Evolutionary conservation across 2,329 filamentous ascomycete genomes (phyloP), one percentile per base, ranked within the genome.

Genomic region (Sporothrix curviconia): DNA sequence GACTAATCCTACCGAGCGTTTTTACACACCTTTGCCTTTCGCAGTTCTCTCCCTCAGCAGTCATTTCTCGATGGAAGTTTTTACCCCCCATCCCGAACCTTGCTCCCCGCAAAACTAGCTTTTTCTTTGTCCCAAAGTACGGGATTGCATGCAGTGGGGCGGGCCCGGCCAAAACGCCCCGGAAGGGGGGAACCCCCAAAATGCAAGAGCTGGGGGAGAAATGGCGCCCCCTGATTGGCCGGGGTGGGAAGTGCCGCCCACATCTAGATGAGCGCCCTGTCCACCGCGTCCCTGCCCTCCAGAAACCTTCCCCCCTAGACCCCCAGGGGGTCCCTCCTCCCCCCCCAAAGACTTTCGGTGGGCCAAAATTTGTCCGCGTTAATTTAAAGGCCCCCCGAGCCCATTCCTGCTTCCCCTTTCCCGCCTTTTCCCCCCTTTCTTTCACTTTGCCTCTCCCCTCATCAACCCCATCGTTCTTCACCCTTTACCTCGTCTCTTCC

Each of bases 311-410:
- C 57, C 51, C 53, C 57, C 55, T 62, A 55, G 32, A n/a, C 42
- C 30, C 56, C 53, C 30, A 15, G 43, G 14, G 12, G 55, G 54
- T 58, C 56, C 56, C 55, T 57, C 57, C 56, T 61, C 61, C 62
- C 60, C 62, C 62, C 60, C 62, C 59, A 63, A 57, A 56, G 50
- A 59, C 44, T 58, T 62, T 60, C 28, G 37, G 9, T 17, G 55
- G 42, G 28, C 34, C 34, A 34, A 40, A 25, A 39, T 7, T 34
- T 32, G 53, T 40, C 60, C 60, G 56, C 58, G 60, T 62, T 39
- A 58, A 47, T 44, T 39, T 40, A 15, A 36, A 58, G 54, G 32
- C 30, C 24, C 22, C 28, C 46, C 47, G 17, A 44, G 49, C 36
- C 37, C 50, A 49, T 37, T 39, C 22, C 39, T 25, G 12, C 39